Evolutionary conservation across 1,284 basidiomycete species (phyloP).

Genomic region (Sporisorium scitamineum): DNA sequence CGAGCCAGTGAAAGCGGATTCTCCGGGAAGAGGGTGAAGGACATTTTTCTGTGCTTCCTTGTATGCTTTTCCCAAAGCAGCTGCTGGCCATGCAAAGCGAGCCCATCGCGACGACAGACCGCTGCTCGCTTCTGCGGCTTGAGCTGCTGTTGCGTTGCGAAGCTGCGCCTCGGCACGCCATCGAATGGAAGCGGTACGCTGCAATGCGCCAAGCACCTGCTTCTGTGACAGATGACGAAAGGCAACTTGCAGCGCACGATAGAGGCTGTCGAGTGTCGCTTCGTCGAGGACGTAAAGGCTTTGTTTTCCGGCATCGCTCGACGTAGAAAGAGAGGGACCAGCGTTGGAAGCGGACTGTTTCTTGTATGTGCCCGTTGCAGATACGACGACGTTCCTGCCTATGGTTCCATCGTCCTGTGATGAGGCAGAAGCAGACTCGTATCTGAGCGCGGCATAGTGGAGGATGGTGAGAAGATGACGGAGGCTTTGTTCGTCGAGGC

Average conservation of each 20-base stretch:
- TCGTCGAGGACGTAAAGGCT: slow-evolving; percentile 31
- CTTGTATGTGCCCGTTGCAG: slow-evolving; percentile 43
- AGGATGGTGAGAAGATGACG: slow-evolving; percentile 46
- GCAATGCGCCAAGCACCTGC: slow-evolving; percentile 48
- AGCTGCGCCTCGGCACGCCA: slow-evolving; percentile 61
- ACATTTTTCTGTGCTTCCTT: slow-evolving; percentile 43
- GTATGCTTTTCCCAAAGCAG: slow-evolving; percentile 50
- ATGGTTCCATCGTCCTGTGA: slow-evolving; percentile 18
- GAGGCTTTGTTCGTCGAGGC: slow-evolving; percentile 48
- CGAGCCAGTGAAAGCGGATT: slow-evolving; percentile 8
- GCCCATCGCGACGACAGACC: slow-evolving; percentile 42
- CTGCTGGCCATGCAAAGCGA: slow-evolving; percentile 51
- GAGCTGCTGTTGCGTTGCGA: slow-evolving; percentile 39
- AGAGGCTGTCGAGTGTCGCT: slow-evolving; percentile 43
- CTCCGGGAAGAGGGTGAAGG: slow-evolving; percentile 16
- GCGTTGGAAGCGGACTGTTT: slow-evolving; percentile 9
- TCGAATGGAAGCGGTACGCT: slow-evolving; percentile 57
- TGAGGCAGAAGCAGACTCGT: not conserved
- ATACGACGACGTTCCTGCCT: slow-evolving; percentile 26
- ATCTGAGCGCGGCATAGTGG: slow-evolving; percentile 40
- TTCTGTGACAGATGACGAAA: slow-evolving; percentile 48
- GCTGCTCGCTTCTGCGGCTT: slow-evolving; percentile 29
- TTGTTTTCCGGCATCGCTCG: not conserved
- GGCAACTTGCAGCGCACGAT: slow-evolving; percentile 29
- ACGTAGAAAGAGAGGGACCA: not conserved